Conservation (phyloP, 2,329 filamentous ascomycete species). For the Cladosporium phlei region DNA sequence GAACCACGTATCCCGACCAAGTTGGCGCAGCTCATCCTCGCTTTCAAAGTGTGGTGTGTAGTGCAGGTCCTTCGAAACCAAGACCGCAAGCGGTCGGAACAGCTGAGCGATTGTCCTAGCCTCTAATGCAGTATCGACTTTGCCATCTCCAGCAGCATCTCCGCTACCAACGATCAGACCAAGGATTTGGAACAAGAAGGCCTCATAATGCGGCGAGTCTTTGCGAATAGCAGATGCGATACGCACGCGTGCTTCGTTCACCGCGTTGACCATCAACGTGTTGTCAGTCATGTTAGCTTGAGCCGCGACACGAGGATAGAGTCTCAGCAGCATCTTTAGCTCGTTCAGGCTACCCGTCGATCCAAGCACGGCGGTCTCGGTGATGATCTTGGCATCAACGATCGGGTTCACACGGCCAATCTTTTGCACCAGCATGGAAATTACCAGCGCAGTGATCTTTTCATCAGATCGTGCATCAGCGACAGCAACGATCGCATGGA, state of each 20-base stretch:
- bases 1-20: constrained; percentile 89
- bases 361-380: constrained; percentile 72
- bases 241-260: constrained; percentile 72
- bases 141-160: constrained; percentile 59
- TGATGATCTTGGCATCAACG: constrained; percentile 81
- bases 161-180: constrained; percentile 87
- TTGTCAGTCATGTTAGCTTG: constrained; percentile 68
- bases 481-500: constrained; percentile 92
- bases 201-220: constrained; percentile 70
- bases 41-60: constrained; percentile 46
- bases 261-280: constrained; percentile 62
- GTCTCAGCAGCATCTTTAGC: constrained; percentile 78
- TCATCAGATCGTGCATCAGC: constrained; percentile 75
- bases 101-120: constrained; percentile 84
- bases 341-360: constrained; percentile 73
- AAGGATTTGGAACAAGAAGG: constrained; percentile 78
- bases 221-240: constrained; percentile 66
- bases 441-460: constrained; percentile 87
- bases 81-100: constrained; percentile 76
- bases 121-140: constrained; percentile 61
- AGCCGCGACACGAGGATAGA: constrained; percentile 71
- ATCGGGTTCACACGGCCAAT: constrained; percentile 74
- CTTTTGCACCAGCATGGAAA: constrained; percentile 96
- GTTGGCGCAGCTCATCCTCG: constrained; percentile 45
- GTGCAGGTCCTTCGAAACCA: constrained; percentile 62